A percentile compares a stretch with the other conserved stretches of the same genome.
Evolutionary conservation across 73 alveolate genomes (phyloP).

Genomic region (Tetrahymena borealis): DNA sequence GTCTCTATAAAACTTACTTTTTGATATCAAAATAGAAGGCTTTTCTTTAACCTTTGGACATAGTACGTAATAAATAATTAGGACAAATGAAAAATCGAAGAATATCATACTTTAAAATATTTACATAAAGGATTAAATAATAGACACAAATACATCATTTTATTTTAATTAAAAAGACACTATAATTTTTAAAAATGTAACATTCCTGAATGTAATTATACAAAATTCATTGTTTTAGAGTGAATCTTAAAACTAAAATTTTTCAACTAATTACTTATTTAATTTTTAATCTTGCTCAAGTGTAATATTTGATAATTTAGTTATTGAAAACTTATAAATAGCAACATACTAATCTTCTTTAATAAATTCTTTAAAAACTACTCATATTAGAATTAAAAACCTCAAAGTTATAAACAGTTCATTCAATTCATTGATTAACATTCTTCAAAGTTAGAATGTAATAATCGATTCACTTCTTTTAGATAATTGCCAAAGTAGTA

Average conservation of each 20-base stretch:
- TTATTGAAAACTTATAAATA: neutral
- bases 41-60: neutral
- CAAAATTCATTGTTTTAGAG: no score
- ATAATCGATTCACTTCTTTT: neutral
- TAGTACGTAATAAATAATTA: neutral
- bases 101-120: neutral
- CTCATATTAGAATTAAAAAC: neutral
- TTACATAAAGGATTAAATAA: neutral
- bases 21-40: neutral
- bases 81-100: neutral
- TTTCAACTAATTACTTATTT: no score
- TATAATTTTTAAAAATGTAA: neutral
- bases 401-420: neutral
- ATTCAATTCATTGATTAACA: neutral
- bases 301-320: neutral
- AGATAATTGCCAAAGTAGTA: neutral
- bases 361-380: neutral
- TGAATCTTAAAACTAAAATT: no score
- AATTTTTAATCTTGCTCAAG: no score
- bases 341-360: neutral
- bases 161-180: neutral
- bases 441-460: neutral
- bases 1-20: neutral
- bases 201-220: no score
- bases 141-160: neutral